Base-by-base conservation (phyloP, 352 stramenopile species). In the Nothophytophthora sp. region DNA sequence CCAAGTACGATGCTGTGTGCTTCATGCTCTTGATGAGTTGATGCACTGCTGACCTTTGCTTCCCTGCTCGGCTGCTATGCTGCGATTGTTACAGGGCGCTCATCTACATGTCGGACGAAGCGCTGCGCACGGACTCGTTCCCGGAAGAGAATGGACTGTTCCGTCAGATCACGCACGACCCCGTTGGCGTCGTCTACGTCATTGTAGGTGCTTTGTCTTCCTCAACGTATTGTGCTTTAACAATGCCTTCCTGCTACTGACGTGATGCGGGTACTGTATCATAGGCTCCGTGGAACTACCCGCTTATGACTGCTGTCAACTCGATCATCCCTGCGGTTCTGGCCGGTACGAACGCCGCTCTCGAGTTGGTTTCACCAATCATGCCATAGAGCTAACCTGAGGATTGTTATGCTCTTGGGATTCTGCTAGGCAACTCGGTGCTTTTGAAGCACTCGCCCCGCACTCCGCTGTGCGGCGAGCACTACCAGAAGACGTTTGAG, bases 231-330 rank as follows among this genome's bases (percentile, higher is more conserved):
- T 15, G 12, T 45, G 11, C 4, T 47, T 44, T 62, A 19, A 28
- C 24, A 18, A 50, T 33, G 51, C n/a, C 8, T 12, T 11, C 15
- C 9, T 38, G 45, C 39, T 24, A 32, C 11, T 68, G 41, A 60
- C 23, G 4, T 22, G 7, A 30, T 27, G 8, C 3, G 12, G 37
- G 22, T 25, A 53, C 16, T 7, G 16, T 35, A 46, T 37, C 4
- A 45, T 41, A 87, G 65, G 80, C 81, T 33, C 80, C 85, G 5
- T 95, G 81, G 80, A 95, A 95, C 70, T 95, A 92, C 59, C 82
- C 83, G 34, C 61, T 93, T 29, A 88, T 95, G 73, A 95, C 83
- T n/a, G 79, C 78, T 9, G 81, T 92, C 46, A 95, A 95, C 58
- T 87, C 74, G 18, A 82, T 93, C 50, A 87, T 93, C 38, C 86